Evolutionary conservation across 805 yeast species (phyloP).

Genomic region (Yamadazyma akitaensis): DNA sequence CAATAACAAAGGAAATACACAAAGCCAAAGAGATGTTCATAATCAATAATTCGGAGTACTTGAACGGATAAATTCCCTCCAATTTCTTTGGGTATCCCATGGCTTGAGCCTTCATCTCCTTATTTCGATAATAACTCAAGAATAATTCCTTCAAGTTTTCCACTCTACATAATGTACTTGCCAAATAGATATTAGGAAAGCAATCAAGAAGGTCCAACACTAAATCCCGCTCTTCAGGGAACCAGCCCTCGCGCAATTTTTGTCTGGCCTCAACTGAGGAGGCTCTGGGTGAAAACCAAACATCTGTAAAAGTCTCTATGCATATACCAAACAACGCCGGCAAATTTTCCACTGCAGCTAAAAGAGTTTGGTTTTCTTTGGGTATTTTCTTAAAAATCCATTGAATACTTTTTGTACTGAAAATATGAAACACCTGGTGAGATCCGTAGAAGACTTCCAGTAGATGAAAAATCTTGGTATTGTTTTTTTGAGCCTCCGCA

Average conservation of each 20-base stretch:
- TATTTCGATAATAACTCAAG: constrained; percentile 19
- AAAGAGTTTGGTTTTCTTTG: constrained; percentile 16
- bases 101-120: not conserved
- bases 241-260: constrained; percentile 11
- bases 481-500: not conserved
- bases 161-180: constrained; percentile 18
- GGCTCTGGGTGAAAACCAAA: constrained; percentile 13
- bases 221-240: constrained; percentile 21
- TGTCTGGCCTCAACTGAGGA: constrained; percentile 7
- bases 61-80: constrained; percentile 13
- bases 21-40: constrained; percentile 31
- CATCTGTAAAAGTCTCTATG: constrained; percentile 10
- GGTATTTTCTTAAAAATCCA: constrained; percentile 31
- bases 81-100: too few relatives aligned
- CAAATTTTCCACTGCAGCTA: constrained; percentile 30
- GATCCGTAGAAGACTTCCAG: constrained; percentile 22
- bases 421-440: constrained; percentile 34
- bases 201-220: constrained; percentile 27
- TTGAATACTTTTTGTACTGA: constrained; percentile 31
- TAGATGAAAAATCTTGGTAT: not conserved
- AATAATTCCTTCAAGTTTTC: constrained; percentile 21
- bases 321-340: constrained; percentile 24
- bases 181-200: constrained; percentile 20
- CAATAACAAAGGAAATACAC: constrained; percentile 21
- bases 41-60: constrained; percentile 29